A percentile compares a stretch with the other conserved stretches of the same genome.
Evolutionary conservation across 1,284 basidiomycete genomes (phyloP).

Genomic region (Spongiforma sp.): DNA sequence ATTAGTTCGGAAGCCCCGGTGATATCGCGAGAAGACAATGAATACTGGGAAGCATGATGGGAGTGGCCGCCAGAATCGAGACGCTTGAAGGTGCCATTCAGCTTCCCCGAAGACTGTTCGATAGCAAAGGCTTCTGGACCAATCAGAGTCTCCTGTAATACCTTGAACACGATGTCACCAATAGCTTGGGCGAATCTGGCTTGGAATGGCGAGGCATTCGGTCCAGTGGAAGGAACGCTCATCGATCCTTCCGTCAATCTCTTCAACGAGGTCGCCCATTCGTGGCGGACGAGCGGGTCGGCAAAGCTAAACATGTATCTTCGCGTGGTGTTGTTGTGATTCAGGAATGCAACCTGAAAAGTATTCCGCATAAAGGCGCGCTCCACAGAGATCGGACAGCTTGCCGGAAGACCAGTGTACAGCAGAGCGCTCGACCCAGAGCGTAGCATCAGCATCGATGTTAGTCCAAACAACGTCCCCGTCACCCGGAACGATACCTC

Average conservation of each 20-base stretch:
- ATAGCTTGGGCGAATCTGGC: constrained; percentile 65
- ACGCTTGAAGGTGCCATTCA: constrained; percentile 33
- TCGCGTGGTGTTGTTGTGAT: constrained; percentile 71
- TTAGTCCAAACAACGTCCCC: constrained; percentile 80
- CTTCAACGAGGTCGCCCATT: constrained; percentile 76
- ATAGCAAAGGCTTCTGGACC: constrained; percentile 38
- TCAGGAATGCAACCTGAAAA: constrained; percentile 87
- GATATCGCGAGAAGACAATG: constrained; percentile 27
- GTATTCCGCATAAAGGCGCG: constrained; percentile 94
- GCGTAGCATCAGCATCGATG: constrained; percentile 81
- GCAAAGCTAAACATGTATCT: constrained; percentile 94
- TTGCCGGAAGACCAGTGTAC: constrained; percentile 81
- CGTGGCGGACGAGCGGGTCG: constrained; percentile 72
- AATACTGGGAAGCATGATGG: constrained; percentile 32
- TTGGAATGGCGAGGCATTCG: constrained; percentile 40
- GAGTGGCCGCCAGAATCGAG: constrained; percentile 24
- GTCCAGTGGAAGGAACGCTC: constrained; percentile 44
- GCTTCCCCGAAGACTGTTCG: constrained; percentile 27
- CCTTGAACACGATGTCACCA: constrained; percentile 75
- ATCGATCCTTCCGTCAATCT: constrained; percentile 60
- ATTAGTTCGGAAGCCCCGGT: constrained; percentile 44
- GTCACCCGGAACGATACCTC: constrained; percentile 90
- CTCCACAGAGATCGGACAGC: constrained; percentile 79
- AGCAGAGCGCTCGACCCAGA: constrained; percentile 79
- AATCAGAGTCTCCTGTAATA: constrained; percentile 85